Evolutionary conservation across 1,284 basidiomycete genomes (phyloP).

Genomic region (Moesziomyces antarcticus): DNA sequence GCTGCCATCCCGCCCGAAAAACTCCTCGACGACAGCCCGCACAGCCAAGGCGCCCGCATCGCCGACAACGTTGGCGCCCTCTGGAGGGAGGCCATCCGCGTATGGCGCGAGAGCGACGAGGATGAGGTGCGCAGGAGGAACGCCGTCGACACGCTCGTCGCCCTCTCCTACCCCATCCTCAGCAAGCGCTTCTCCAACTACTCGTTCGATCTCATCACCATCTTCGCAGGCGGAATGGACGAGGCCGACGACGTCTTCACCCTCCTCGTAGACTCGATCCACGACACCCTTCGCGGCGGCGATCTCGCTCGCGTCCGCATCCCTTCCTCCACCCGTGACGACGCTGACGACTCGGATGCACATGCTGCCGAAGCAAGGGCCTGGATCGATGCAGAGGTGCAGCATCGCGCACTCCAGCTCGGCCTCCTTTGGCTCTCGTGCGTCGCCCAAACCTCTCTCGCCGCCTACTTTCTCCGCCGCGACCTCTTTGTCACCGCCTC

Average conservation of each 20-base stretch:
- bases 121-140: constrained; percentile 55
- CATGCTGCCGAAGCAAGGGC: constrained; percentile 30
- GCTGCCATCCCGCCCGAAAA: constrained; percentile 35
- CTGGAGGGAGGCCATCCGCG: constrained; percentile 58
- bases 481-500: constrained; percentile 58
- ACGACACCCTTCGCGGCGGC: constrained; percentile 51
- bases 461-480: constrained; percentile 61
- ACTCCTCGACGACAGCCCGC: constrained; percentile 53
- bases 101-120: constrained; percentile 50
- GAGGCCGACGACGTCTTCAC: constrained; percentile 64
- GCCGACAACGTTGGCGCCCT: constrained; percentile 60
- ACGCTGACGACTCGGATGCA: constrained; percentile 20
- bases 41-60: constrained; percentile 43
- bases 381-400: constrained; percentile 43
- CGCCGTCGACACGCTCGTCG: constrained; percentile 59
- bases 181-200: constrained; percentile 59
- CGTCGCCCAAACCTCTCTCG: constrained; percentile 52
- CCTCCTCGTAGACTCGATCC: constrained; percentile 54
- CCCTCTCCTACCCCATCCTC: constrained; percentile 57
- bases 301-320: constrained; percentile 33
- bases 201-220: constrained; percentile 59
- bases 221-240: constrained; percentile 64
- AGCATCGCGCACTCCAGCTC: constrained; percentile 51
- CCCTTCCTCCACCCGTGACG: constrained; percentile 28
- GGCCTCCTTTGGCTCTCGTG: constrained; percentile 56